These are phyloP conservation scores for Citrus sp. DNA, from an alignment of 345 rosid species.

Conservation along the genomic window DNA sequence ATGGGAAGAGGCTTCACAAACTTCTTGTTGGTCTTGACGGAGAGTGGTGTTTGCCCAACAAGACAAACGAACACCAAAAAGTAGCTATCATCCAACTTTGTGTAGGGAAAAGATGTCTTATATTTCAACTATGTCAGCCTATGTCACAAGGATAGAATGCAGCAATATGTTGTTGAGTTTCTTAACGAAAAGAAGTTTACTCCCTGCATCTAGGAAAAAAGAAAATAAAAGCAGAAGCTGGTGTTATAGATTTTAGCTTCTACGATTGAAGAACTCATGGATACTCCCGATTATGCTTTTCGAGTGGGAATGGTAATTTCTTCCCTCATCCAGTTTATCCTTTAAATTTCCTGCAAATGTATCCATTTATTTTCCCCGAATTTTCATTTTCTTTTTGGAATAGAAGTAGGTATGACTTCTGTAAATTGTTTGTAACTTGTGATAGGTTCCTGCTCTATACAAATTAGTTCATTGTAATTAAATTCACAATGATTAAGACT, in stretches of 20 bases:
- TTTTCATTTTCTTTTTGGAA: neutral
- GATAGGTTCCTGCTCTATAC: slow-evolving; percentile 25
- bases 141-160: too few relatives aligned
- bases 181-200: neutral
- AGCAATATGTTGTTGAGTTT: too few relatives aligned
- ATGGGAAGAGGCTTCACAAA: too few relatives aligned
- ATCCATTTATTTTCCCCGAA: neutral
- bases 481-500: slow-evolving; percentile 13
- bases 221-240: neutral
- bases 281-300: slow-evolving; percentile 17
- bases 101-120: too few relatives aligned
- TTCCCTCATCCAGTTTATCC: neutral
- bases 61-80: too few relatives aligned
- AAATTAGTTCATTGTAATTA: slow-evolving; percentile 27
- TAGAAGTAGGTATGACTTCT: slow-evolving; percentile 15
- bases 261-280: slow-evolving; percentile 9
- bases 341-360: neutral
- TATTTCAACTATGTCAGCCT: too few relatives aligned
- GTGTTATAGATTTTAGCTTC: neutral
- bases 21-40: too few relatives aligned
- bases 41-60: too few relatives aligned
- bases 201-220: neutral
- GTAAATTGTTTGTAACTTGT: slow-evolving; percentile 32
- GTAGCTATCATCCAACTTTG: too few relatives aligned
- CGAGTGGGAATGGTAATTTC: slow-evolving; percentile 4